Evolutionary conservation across 768 basidiomycete genomes (phyloP).

Genomic region (Cystobasidiopsis lactophilus): DNA sequence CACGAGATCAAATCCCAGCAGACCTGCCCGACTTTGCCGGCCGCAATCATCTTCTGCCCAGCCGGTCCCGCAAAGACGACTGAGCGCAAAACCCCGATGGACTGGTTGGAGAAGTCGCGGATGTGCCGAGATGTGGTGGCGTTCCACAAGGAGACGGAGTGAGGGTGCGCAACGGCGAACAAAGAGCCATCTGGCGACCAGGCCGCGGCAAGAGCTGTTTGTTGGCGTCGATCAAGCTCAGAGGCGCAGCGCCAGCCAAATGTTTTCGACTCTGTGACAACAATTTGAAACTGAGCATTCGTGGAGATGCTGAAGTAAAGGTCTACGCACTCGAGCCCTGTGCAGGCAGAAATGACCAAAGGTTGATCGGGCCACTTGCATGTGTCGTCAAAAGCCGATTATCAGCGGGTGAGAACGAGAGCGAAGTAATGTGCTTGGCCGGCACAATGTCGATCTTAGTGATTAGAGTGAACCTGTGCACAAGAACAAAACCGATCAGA

Average conservation of each 20-base stretch:
- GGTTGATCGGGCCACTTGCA: constrained; percentile 50
- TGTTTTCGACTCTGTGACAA: constrained; percentile 32
- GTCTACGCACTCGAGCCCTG: constrained; percentile 30
- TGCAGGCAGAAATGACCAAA: constrained; percentile 45
- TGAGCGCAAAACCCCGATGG: constrained; percentile 27
- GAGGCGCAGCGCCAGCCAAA: constrained; percentile 22
- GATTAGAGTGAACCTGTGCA: constrained; percentile 34
- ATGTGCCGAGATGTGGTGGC: constrained; percentile 38
- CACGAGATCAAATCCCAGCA: constrained; percentile 26
- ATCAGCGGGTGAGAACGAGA: constrained; percentile 44
- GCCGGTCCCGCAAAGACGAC: not conserved
- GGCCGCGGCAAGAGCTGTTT: constrained; percentile 33
- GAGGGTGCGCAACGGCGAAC: constrained; percentile 46
- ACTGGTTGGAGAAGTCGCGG: constrained; percentile 26
- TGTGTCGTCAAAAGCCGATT: constrained; percentile 48
- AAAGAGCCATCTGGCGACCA: constrained; percentile 79
- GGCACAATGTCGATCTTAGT: constrained; percentile 80
- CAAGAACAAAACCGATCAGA: not conserved
- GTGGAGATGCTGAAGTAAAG: constrained; percentile 11
- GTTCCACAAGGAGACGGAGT: constrained; percentile 53
- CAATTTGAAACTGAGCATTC: not conserved
- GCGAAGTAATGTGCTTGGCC: constrained; percentile 39
- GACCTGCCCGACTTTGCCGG: constrained; percentile 17
- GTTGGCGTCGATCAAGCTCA: constrained; percentile 57
- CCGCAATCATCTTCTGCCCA: constrained; percentile 6